phyloP scores from a whole-genome alignment of 2,329 filamentous ascomycete genomes.

The Cytospora leucostoma region DNA sequence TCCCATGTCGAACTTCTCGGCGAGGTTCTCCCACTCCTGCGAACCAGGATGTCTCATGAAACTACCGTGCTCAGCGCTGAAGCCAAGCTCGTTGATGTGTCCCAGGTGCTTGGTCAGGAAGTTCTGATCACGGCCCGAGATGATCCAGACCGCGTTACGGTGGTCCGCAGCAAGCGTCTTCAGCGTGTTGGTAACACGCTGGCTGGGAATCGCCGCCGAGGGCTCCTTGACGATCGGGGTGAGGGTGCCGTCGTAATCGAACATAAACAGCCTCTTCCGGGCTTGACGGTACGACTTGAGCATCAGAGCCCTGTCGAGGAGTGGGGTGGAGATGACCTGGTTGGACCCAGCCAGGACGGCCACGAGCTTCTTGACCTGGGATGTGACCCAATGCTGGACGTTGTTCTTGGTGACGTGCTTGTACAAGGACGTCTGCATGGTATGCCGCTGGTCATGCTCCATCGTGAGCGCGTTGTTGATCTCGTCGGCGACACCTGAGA shows the following conservation, averaged over 20 bases:
- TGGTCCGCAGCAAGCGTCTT: conserved; percentile 78
- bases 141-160: conserved; percentile 94
- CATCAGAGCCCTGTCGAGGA: conserved; percentile 73
- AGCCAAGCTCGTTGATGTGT: conserved; percentile 85
- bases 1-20: conserved; percentile 83
- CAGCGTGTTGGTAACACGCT: conserved; percentile 77
- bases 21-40: conserved; percentile 84
- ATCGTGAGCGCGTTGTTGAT: conserved; percentile 83
- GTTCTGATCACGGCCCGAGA: conserved; percentile 88
- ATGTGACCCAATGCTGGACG: conserved; percentile 81
- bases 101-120: conserved; percentile 91
- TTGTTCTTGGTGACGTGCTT: conserved; percentile 83
- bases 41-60: conserved; percentile 83
- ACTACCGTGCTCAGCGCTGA: conserved; percentile 95
- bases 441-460: conserved; percentile 63
- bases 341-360: conserved; percentile 78
- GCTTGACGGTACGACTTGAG: conserved; percentile 73
- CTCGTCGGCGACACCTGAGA: conserved; percentile 77
- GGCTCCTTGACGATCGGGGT: conserved; percentile 95
- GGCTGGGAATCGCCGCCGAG: conserved; percentile 82
- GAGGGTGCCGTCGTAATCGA: conserved; percentile 96
- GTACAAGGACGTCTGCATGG: conserved; percentile 76
- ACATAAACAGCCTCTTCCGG: conserved; percentile 88
- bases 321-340: conserved; percentile 74
- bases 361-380: conserved; percentile 76